Conservation (phyloP, 768 basidiomycete genomes). For the Boletus subparvulus region DNA sequence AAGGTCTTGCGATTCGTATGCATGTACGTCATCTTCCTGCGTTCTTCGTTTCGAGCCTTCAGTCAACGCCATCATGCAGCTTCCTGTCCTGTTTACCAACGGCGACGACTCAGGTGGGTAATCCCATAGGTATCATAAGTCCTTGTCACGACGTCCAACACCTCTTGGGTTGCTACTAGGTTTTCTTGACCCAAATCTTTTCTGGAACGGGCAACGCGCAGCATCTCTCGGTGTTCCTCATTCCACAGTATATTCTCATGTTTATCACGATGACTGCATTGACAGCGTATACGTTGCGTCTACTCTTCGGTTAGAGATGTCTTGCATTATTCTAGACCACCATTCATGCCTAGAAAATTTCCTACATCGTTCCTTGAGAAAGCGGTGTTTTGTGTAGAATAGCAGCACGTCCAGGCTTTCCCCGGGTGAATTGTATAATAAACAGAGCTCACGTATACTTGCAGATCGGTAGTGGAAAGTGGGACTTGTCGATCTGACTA, state of each 20-base stretch:
- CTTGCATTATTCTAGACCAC: neutral
- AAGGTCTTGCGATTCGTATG: conserved; percentile 65
- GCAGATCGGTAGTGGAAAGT: no score
- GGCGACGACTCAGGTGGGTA: conserved; percentile 53
- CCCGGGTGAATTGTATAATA: neutral
- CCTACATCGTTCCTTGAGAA: neutral
- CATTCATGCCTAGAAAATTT: neutral
- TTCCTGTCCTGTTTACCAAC: conserved; percentile 63
- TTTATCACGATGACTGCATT: conserved; percentile 38
- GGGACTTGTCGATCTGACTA: no score
- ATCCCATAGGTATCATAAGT: neutral
- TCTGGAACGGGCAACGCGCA: conserved; percentile 65
- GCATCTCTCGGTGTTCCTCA: conserved; percentile 59
- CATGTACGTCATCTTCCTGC: conserved; percentile 48
- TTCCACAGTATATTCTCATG: conserved; percentile 53
- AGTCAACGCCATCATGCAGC: conserved; percentile 28
- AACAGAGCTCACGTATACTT: no score
- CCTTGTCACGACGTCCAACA: neutral
- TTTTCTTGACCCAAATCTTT: conserved; percentile 63
- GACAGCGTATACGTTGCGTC: conserved; percentile 37
- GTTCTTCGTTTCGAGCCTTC: neutral
- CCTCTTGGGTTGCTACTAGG: conserved; percentile 33
- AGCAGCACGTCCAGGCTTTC: neutral
- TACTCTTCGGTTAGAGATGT: conserved; percentile 34
- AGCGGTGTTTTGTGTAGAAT: neutral